Evolutionary conservation across 805 yeast genomes (phyloP), one percentile per base, ranked within the genome.

Genomic region (Spathaspora sp.): DNA sequence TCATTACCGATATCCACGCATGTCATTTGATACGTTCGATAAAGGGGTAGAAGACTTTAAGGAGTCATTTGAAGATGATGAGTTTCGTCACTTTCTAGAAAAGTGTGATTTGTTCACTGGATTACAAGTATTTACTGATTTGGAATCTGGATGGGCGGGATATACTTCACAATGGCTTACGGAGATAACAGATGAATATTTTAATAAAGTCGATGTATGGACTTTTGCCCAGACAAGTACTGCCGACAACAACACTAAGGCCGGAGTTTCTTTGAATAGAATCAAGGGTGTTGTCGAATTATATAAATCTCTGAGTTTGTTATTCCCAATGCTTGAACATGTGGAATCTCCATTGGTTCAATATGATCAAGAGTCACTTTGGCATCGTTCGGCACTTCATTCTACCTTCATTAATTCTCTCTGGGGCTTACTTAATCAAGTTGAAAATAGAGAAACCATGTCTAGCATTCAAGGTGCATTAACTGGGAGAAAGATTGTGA

Each of bases 101-200:
- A 78, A 81, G 53, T 84, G 94, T 63, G 97, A 94, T 64, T 66
- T 73, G 26, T 62, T 92, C 17, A 80, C 78, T 50, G 97, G 97
- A 0, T 52, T 94, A 9, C 87, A 87, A 57, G 47, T 89, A 0
- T 60, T 85, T 2, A 79, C 87, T 0, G 97, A 91, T 49, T 57
- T 85, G 2, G 96, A 89, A 61, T 76, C 82, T 19, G 87, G 86
- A 0, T 93, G 98, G 98, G 86, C 90, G 47, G 96, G 96, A 0
- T 82, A 87, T 58, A 66, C 88, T 4, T 64, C 69, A 42, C 74
- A 75, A 45, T 57, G 83, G 55, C 52, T 91, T 20, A 59, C 68
- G n/a, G 78, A 75, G 7, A 48, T 91, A 17, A 73, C 80, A 50
- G 97, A 92, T 62, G 96, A 89, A 59, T 85, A 79, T 58, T 71